A percentile compares a stretch with the other conserved stretches of the same genome.
phyloP scores from a whole-genome alignment of 768 basidiomycete genomes.

The Calocera cornea region DNA sequence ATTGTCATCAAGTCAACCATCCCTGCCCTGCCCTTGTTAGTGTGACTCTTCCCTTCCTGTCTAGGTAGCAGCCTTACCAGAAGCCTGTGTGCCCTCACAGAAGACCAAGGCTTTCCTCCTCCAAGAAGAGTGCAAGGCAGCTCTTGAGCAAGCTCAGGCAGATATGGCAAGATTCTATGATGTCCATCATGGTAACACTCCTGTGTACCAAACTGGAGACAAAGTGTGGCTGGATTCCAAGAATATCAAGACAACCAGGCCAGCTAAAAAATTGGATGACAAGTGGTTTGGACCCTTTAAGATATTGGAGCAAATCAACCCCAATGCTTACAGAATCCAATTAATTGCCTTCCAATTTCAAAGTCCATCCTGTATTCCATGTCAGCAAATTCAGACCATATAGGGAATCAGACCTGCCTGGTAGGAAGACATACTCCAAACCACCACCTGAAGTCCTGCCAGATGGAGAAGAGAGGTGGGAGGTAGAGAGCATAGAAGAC shows the following conservation, averaged over 20 bases:
- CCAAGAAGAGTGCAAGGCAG: background rate
- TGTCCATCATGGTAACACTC: background rate
- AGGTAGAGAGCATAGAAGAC: constrained; percentile 14
- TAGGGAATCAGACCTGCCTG: no score
- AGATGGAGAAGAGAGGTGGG: constrained; percentile 12
- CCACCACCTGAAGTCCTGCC: constrained; percentile 11
- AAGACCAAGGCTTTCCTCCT: no score
- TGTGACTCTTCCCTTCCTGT: no score
- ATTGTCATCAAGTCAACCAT: no score
- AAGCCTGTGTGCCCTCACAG: no score
- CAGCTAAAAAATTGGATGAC: constrained; percentile 9
- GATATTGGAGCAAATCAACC: constrained; percentile 11
- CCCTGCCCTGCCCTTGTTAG: no score
- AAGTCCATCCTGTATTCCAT: background rate
- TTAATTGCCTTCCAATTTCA: constrained; percentile 4
- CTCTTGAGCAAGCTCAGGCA: background rate
- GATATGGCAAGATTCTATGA: background rate
- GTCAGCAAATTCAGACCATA: no score
- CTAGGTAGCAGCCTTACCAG: no score
- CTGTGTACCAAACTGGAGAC: constrained; percentile 2
- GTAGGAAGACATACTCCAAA: no score
- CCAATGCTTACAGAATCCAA: constrained; percentile 8
- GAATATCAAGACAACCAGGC: constrained; percentile 6
- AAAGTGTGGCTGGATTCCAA: constrained; percentile 8
- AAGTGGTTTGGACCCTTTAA: constrained; percentile 13